Percentiles rank a stretch among this genome's conserved stretches.
Evolutionary conservation across 371 early-diverging fungal genomes (phyloP).

Genomic region (Mortierella sp.): DNA sequence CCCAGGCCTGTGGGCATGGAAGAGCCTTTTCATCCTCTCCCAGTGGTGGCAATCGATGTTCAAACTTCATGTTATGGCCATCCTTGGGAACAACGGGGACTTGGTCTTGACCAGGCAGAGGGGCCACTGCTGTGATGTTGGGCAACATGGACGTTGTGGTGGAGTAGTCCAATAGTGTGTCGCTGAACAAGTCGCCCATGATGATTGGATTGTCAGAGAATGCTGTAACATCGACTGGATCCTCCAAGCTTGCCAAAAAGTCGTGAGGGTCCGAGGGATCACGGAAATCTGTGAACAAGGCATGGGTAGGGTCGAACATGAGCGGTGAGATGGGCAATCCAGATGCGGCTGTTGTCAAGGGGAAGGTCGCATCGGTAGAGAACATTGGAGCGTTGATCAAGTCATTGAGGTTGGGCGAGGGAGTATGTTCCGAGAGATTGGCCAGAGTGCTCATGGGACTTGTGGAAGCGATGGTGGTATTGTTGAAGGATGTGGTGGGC

Average conservation of each 20-base stretch:
- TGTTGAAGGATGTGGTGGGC: too few relatives aligned
- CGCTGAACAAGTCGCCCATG: constrained; percentile 26
- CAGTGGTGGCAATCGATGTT: constrained; percentile 17
- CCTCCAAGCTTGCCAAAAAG: constrained; percentile 35
- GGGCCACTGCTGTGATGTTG: constrained; percentile 16
- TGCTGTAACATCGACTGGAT: constrained; percentile 15
- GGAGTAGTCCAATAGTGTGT: constrained; percentile 28
- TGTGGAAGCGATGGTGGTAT: not conserved
- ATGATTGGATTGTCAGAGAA: constrained; percentile 21
- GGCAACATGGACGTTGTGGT: constrained; percentile 10
- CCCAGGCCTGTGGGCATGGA: constrained; percentile 59
- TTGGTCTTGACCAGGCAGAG: constrained; percentile 4
- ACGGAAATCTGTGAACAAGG: constrained; percentile 44
- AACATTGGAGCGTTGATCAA: constrained; percentile 37
- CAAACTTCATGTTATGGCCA: too few relatives aligned
- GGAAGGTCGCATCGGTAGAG: constrained; percentile 6
- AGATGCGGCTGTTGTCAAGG: constrained; percentile 11
- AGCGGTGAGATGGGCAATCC: constrained; percentile 15
- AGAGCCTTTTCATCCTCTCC: constrained; percentile 39
- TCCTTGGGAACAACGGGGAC: too few relatives aligned
- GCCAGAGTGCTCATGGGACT: constrained; percentile 29
- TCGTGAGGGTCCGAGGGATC: constrained; percentile 38
- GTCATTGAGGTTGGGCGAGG: constrained; percentile 28
- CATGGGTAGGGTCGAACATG: constrained; percentile 43
- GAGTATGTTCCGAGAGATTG: constrained; percentile 20